Percentiles rank a stretch among this genome's conserved stretches.
Evolutionary conservation across 2,329 filamentous ascomycete species (phyloP).

Genomic region (Fusarium anguioides): DNA sequence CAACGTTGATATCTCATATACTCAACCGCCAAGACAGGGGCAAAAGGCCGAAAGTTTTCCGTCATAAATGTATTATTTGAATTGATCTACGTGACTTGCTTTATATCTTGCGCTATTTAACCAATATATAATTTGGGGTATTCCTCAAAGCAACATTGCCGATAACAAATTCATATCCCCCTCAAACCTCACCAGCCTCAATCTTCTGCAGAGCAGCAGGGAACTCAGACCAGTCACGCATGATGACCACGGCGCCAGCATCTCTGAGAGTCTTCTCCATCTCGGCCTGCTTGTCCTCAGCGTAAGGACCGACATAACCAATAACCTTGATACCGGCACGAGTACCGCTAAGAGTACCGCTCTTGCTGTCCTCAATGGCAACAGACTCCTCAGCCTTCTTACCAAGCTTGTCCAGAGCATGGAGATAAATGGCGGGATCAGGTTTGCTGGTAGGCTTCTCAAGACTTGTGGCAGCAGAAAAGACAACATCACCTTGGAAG

Average conservation of each 20-base stretch:
- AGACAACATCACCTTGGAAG: slow-evolving; percentile 80
- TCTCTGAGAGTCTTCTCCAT: slow-evolving; percentile 72
- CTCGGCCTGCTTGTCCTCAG: slow-evolving; percentile 67
- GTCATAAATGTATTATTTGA: slow-evolving; percentile 24
- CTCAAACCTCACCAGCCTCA: slow-evolving; percentile 53
- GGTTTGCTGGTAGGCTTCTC: slow-evolving; percentile 87
- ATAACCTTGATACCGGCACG: slow-evolving; percentile 83
- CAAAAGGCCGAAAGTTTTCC: background rate
- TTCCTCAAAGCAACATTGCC: slow-evolving; percentile 36
- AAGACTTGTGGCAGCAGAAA: slow-evolving; percentile 84
- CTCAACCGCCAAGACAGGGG: background rate
- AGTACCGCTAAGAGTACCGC: slow-evolving; percentile 78
- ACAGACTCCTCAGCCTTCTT: slow-evolving; percentile 78
- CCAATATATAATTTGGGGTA: slow-evolving; percentile 23
- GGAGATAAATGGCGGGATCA: slow-evolving; percentile 87
- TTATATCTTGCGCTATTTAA: slow-evolving; percentile 22
- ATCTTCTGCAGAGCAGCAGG: slow-evolving; percentile 59
- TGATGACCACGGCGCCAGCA: slow-evolving; percentile 72
- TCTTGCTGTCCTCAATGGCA: slow-evolving; percentile 90
- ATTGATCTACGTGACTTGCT: slow-evolving; percentile 17
- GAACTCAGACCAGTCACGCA: slow-evolving; percentile 69
- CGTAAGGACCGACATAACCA: slow-evolving; percentile 86
- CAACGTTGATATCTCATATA: background rate
- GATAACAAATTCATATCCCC: slow-evolving; percentile 13
- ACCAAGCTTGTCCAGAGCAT: slow-evolving; percentile 78